Conservation (phyloP, 345 rosid genomes). For the Aegle marmelos region DNA sequence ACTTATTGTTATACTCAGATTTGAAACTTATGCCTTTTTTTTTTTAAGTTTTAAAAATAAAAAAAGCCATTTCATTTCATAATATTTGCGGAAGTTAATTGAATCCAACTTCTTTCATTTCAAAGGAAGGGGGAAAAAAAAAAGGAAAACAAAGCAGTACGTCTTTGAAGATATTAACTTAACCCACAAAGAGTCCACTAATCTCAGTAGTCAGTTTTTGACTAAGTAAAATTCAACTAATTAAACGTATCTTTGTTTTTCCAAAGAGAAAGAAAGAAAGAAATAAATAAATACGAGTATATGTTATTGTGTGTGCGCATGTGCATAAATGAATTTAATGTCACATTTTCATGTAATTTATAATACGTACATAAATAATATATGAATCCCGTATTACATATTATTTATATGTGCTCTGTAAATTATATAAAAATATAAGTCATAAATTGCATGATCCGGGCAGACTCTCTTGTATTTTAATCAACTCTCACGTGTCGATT, state of each 20-base stretch:
- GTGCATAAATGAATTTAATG: background rate
- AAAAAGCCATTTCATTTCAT: too few relatives aligned
- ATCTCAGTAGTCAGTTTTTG: background rate
- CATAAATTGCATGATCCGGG: background rate
- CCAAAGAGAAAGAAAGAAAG: background rate
- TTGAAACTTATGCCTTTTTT: background rate
- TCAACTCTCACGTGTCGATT: constrained; percentile 11
- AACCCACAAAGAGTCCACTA: background rate
- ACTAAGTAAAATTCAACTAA: background rate
- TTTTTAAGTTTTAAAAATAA: too few relatives aligned
- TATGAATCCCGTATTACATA: too few relatives aligned
- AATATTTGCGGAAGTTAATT: too few relatives aligned
- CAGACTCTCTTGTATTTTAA: background rate
- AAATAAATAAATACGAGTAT: too few relatives aligned
- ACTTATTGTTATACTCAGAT: background rate
- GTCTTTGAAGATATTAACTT: background rate
- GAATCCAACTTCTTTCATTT: too few relatives aligned
- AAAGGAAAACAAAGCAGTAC: background rate
- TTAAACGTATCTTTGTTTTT: background rate
- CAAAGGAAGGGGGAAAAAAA: too few relatives aligned
- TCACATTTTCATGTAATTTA: too few relatives aligned
- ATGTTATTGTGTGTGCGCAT: background rate
- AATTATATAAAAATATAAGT: too few relatives aligned
- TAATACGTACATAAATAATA: too few relatives aligned
- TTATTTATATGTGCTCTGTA: too few relatives aligned